Percentiles rank a stretch among this genome's conserved stretches.
Evolutionary conservation across 495 filamentous ascomycete species (phyloP).

Genomic region (Penicillium antarcticum): DNA sequence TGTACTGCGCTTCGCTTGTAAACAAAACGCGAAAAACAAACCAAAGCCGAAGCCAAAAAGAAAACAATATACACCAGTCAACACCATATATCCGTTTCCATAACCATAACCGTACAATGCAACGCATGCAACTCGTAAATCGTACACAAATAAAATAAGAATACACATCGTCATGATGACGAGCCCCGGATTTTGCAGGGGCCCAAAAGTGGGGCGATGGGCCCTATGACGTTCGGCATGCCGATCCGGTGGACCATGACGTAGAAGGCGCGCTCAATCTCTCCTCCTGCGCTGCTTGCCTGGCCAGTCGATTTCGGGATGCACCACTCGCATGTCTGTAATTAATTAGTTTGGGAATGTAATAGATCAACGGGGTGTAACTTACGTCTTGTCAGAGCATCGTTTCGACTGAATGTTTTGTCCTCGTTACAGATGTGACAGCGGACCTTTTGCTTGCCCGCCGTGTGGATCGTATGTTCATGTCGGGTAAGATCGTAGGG

Average conservation of each 20-base stretch:
- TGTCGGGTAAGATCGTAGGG: conserved; percentile 97
- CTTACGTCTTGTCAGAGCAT: conserved; percentile 74
- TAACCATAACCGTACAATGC: conserved; percentile 8
- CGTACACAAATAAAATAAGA: conserved; percentile 15
- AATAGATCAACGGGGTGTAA: neutral
- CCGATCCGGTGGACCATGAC: conserved; percentile 14
- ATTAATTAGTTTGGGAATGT: conserved; percentile 5
- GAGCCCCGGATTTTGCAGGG: conserved; percentile 6
- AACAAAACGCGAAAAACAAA: neutral
- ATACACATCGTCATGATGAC: conserved; percentile 15
- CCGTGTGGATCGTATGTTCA: conserved; percentile 97
- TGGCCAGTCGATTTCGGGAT: conserved; percentile 78
- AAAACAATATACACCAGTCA: neutral
- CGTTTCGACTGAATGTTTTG: conserved; percentile 92
- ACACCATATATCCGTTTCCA: neutral
- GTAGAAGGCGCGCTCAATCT: conserved; percentile 26
- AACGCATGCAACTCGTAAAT: conserved; percentile 23
- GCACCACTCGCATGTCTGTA: conserved; percentile 76
- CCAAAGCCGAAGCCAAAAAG: too few relatives aligned
- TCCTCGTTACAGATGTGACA: conserved; percentile 95
- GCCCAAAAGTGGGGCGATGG: neutral
- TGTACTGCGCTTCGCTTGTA: conserved; percentile 3
- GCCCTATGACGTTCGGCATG: conserved; percentile 17
- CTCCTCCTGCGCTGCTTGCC: conserved; percentile 55
- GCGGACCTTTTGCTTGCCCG: conserved; percentile 89